Percentiles rank a stretch among this genome's conserved stretches.
Evolutionary conservation across 2,329 filamentous ascomycete species (phyloP).

Genomic region (Claviceps fusiformis): DNA sequence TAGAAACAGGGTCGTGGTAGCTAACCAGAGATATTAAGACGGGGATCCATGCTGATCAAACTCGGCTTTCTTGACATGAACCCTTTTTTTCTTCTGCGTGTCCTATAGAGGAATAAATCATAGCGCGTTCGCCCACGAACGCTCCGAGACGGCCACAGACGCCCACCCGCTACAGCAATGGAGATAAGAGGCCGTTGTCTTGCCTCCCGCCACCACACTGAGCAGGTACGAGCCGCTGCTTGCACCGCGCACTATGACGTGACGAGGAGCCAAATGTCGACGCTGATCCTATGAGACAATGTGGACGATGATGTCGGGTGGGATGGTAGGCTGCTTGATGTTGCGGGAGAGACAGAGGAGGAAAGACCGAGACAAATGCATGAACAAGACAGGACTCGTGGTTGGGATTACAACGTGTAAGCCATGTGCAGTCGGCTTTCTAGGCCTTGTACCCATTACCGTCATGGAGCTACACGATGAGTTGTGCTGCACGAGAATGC

Average conservation of each 20-base stretch:
- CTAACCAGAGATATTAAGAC: constrained; percentile 12
- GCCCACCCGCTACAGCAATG: background rate
- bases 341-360: background rate
- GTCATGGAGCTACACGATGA: background rate
- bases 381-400: background rate
- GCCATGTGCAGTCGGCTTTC: background rate
- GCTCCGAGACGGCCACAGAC: too few relatives aligned
- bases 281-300: background rate
- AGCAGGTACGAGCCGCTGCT: background rate
- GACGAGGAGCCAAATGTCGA: background rate
- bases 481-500: background rate
- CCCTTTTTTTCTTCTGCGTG: background rate
- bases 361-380: background rate
- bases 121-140: background rate
- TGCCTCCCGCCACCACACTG: constrained; percentile 5
- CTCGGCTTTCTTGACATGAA: background rate
- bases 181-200: background rate
- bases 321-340: background rate
- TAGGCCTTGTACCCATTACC: background rate
- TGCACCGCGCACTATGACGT: background rate
- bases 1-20: constrained; percentile 16
- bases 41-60: background rate
- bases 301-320: background rate
- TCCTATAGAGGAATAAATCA: background rate
- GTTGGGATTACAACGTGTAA: background rate